Evolutionary conservation across 148 eudicot species (phyloP).

Genomic region (Rhododendron vialii): DNA sequence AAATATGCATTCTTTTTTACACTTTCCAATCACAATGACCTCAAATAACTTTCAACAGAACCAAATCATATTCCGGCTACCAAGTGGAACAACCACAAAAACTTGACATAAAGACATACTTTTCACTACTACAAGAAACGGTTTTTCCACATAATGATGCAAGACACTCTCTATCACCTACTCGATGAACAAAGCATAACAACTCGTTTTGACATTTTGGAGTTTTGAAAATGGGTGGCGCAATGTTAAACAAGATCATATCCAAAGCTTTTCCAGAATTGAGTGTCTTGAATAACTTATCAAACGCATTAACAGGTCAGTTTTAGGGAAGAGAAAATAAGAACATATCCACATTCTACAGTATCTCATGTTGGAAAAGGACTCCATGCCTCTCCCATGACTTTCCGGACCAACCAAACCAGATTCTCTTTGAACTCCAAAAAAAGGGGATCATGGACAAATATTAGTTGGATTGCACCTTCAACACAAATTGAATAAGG

Average conservation of each 20-base stretch:
- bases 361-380: not conserved
- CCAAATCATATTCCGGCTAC: not conserved
- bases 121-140: not conserved
- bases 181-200: not conserved
- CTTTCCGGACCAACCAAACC: not conserved
- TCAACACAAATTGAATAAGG: not conserved
- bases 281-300: not conserved
- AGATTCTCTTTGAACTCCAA: not conserved
- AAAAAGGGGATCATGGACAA: not conserved
- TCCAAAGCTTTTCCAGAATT: not conserved
- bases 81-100: not conserved
- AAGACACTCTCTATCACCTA: not conserved
- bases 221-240: not conserved
- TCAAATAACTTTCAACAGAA: not conserved
- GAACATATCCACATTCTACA: not conserved
- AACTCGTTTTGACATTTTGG: not conserved
- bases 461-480: not conserved
- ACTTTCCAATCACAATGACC: not conserved
- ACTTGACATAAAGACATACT: not conserved
- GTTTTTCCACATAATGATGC: not conserved
- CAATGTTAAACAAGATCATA: not conserved
- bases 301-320: not conserved
- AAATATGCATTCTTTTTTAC: slow-evolving; percentile 3
- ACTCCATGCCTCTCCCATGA: not conserved
- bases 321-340: not conserved